A percentile compares a stretch with the other conserved stretches of the same genome.
These are phyloP conservation scores for Iberis pinnata DNA, from an alignment of 345 rosid genomes.

Conservation along the genomic window DNA sequence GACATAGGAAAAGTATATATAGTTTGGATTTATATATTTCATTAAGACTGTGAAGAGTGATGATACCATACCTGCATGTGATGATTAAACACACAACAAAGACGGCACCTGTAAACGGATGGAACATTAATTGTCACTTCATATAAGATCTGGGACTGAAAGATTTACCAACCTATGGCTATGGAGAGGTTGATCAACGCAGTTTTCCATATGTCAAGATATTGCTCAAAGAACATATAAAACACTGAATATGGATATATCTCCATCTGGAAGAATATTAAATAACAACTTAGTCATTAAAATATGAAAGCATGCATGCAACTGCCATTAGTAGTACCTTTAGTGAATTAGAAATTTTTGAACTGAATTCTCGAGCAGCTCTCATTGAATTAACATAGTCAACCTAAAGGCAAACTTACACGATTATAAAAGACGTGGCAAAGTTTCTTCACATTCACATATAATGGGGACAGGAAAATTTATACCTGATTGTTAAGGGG, in stretches of 20 bases:
- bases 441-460: not conserved
- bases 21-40: too few relatives aligned
- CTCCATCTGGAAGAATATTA: constrained; percentile 62
- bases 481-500: constrained; percentile 96
- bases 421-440: not conserved
- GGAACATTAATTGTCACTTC: constrained; percentile 8
- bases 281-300: not conserved
- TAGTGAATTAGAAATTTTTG: constrained; percentile 65
- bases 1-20: too few relatives aligned
- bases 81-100: constrained; percentile 79
- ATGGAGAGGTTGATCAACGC: constrained; percentile 89
- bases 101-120: constrained; percentile 59
- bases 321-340: constrained; percentile 55
- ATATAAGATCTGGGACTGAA: constrained; percentile 3
- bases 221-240: constrained; percentile 97
- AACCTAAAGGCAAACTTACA: constrained; percentile 35
- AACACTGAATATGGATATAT: constrained; percentile 95
- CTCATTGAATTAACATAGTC: constrained; percentile 90
- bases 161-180: constrained; percentile 70
- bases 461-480: not conserved
- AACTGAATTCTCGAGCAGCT: constrained; percentile 82
- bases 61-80: constrained; percentile 98
- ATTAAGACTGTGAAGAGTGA: constrained; percentile 13
- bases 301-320: too few relatives aligned
- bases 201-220: constrained; percentile 94